A percentile compares a stretch with the other conserved stretches of the same genome.
These are phyloP conservation scores for Lecanosticta acicola DNA, from an alignment of 2,329 filamentous ascomycete species.

Conservation along the genomic window DNA sequence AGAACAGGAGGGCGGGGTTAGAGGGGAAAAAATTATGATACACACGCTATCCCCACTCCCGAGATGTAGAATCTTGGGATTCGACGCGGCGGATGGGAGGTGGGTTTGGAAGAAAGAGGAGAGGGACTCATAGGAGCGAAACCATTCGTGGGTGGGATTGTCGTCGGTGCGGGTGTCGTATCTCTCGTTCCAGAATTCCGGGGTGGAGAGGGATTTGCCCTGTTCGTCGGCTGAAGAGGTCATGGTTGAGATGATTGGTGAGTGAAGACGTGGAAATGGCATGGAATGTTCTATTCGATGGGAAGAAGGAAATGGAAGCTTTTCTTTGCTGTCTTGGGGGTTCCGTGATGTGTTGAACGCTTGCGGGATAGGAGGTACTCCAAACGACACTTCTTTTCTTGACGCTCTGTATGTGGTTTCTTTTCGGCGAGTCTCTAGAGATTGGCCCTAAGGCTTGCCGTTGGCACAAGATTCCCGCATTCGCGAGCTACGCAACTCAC, in stretches of 20 bases:
- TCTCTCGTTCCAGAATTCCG: constrained; percentile 49
- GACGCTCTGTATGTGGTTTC: too few relatives aligned
- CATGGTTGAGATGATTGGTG: too few relatives aligned
- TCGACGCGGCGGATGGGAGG: neutral
- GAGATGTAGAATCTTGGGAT: constrained; percentile 49
- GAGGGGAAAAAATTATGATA: neutral
- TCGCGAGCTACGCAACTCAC: constrained; percentile 13
- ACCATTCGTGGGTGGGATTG: constrained; percentile 50
- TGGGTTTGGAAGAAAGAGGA: constrained; percentile 44
- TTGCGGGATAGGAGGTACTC: too few relatives aligned
- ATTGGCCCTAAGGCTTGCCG: neutral
- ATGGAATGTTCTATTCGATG: too few relatives aligned
- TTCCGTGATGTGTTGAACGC: too few relatives aligned
- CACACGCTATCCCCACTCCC: constrained; percentile 54
- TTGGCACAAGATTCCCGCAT: neutral
- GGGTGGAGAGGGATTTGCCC: constrained; percentile 35
- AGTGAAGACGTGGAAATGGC: too few relatives aligned
- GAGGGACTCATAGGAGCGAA: constrained; percentile 45
- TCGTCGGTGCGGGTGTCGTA: constrained; percentile 39
- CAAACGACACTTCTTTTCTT: too few relatives aligned
- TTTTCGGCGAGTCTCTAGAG: too few relatives aligned
- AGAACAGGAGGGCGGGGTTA: too few relatives aligned
- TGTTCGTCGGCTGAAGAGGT: constrained; percentile 19
- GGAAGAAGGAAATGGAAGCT: too few relatives aligned
- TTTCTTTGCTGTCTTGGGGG: too few relatives aligned